Conservation (phyloP, 495 filamentous ascomycete genomes). For the Rhypophila decipiens region DNA sequence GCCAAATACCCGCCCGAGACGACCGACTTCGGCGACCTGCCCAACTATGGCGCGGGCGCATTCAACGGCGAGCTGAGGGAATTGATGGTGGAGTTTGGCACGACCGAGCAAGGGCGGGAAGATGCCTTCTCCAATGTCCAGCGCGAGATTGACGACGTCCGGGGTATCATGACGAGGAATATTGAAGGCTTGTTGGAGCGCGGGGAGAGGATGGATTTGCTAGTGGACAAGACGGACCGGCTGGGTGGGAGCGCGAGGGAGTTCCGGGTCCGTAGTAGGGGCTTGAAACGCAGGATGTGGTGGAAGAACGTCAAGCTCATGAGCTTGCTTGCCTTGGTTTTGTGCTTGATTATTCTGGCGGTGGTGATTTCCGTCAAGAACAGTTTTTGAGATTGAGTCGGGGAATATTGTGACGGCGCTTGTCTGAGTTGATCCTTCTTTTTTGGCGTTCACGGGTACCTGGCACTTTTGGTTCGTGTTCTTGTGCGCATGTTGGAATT, state of each 20-base stretch:
- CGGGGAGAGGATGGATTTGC: conserved; percentile 87
- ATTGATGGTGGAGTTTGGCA: conserved; percentile 81
- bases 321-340: conserved; percentile 73
- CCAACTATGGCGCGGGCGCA: conserved; percentile 80
- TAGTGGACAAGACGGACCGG: conserved; percentile 96
- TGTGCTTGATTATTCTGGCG: conserved; percentile 66
- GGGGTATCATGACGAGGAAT: conserved; percentile 97
- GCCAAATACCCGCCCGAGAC: conserved; percentile 59
- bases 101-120: conserved; percentile 60
- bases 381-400: not conserved
- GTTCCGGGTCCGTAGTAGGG: conserved; percentile 78
- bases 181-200: conserved; percentile 94
- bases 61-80: conserved; percentile 75
- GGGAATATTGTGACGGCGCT: not conserved
- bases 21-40: conserved; percentile 66
- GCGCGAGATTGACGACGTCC: conserved; percentile 85
- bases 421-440: not conserved
- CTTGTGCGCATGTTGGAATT: too few relatives aligned
- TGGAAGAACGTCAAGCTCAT: conserved; percentile 99
- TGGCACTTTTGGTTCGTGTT: not conserved
- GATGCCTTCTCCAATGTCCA: conserved; percentile 82
- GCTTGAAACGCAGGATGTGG: conserved; percentile 91
- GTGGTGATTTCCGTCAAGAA: conserved; percentile 30
- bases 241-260: conserved; percentile 80
- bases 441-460: not conserved